Percentiles rank a stretch among this genome's conserved stretches.
phyloP scores from a whole-genome alignment of 75 land plant species.

The Picea glauca region DNA sequence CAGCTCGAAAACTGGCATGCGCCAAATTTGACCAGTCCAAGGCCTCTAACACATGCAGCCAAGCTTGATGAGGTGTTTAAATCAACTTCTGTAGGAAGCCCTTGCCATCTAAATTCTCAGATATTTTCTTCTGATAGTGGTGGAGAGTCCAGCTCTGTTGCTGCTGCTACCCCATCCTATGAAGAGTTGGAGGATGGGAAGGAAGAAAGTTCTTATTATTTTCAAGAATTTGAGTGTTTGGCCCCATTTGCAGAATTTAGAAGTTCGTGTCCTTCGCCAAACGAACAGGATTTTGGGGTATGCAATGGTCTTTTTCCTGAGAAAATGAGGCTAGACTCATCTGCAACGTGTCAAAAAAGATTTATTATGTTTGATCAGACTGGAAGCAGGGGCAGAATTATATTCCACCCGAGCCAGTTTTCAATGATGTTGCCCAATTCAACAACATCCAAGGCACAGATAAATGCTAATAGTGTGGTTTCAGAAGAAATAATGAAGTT shows the following conservation, averaged over 20 bases:
- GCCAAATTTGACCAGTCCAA: not conserved
- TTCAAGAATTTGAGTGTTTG: not conserved
- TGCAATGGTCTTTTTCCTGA: not conserved
- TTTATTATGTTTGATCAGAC: slow-evolving; percentile 52
- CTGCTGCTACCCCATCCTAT: not conserved
- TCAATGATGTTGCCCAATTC: not conserved
- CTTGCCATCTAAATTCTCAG: not conserved
- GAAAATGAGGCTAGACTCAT: not conserved
- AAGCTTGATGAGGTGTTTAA: not conserved
- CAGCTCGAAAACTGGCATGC: not conserved
- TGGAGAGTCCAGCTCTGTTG: not conserved
- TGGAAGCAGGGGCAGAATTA: slow-evolving; percentile 35
- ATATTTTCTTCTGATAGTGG: not conserved
- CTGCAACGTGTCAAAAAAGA: slow-evolving; percentile 19
- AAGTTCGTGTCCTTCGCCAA: not conserved
- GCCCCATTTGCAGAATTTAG: not conserved
- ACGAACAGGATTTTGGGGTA: not conserved
- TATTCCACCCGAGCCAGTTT: slow-evolving; percentile 21
- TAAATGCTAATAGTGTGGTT: not conserved
- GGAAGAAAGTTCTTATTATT: not conserved
- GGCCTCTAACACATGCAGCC: slow-evolving; percentile 1
- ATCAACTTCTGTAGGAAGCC: not conserved
- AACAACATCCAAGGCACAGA: not conserved
- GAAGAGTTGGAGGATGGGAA: not conserved
- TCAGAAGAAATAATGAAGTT: not conserved